phyloP scores from a whole-genome alignment of 2,329 filamentous ascomycete genomes.

The Verticillium tricorpus region DNA sequence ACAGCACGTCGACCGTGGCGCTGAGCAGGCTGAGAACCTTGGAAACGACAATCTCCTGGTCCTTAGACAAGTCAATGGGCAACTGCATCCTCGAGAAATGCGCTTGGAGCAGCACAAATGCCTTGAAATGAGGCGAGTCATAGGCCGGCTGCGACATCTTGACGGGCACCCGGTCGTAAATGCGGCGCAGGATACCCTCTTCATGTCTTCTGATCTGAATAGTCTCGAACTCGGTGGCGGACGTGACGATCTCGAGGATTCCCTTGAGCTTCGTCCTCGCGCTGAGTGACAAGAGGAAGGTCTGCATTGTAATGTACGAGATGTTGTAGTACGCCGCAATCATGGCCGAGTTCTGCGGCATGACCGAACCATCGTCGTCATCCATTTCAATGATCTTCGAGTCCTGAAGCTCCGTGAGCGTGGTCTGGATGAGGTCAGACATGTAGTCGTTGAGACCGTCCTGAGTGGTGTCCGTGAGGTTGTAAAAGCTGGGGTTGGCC shows the following conservation, averaged over 20 bases:
- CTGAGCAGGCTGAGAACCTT: slow-evolving; percentile 85
- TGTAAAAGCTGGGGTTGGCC: slow-evolving; percentile 96
- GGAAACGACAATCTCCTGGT: slow-evolving; percentile 82
- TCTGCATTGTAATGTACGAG: slow-evolving; percentile 99
- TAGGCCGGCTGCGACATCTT: slow-evolving; percentile 86
- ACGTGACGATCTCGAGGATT: slow-evolving; percentile 93
- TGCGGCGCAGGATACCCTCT: slow-evolving; percentile 78
- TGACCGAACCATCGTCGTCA: slow-evolving; percentile 85
- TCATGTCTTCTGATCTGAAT: slow-evolving; percentile 95
- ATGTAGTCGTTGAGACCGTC: slow-evolving; percentile 92
- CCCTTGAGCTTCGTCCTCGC: slow-evolving; percentile 92
- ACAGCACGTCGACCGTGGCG: slow-evolving; percentile 90
- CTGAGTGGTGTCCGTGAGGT: slow-evolving; percentile 79
- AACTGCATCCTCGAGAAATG: slow-evolving; percentile 98
- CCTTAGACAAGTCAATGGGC: slow-evolving; percentile 90
- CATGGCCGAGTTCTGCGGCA: slow-evolving; percentile 92
- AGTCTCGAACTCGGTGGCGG: slow-evolving; percentile 91
- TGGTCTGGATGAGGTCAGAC: slow-evolving; percentile 90
- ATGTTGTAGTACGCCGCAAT: slow-evolving; percentile 99
- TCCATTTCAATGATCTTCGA: slow-evolving; percentile 95
- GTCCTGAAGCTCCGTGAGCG: slow-evolving; percentile 82
- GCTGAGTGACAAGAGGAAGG: slow-evolving; percentile 86
- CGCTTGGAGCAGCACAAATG: slow-evolving; percentile 93
- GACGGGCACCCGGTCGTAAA: slow-evolving; percentile 91
- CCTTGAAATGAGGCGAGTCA: slow-evolving; percentile 97